Base-by-base conservation (phyloP, 345 rosid genomes). In the Rhodamnia rubescens region DNA sequence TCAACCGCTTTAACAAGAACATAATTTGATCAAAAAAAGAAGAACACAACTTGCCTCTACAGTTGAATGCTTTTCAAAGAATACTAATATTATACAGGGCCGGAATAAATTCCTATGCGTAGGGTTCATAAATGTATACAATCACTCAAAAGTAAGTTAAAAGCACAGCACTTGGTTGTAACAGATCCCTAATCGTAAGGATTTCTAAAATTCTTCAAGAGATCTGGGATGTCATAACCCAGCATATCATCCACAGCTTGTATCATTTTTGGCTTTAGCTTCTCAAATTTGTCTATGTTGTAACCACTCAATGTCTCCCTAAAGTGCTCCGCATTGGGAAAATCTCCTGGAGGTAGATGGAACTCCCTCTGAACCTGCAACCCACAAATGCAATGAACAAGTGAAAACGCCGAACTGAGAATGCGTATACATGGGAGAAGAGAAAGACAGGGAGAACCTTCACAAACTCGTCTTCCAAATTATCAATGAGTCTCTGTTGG, bases 171-270 rank as follows among this genome's bases (percentile, higher is more conserved):
- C 78, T 18, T 18, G 47, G 32, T 69, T 32, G 78, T 18, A 18
- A 69, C 24, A 16, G 2, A 32, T 69, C 78, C 24, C 40, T 88
- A 95, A 69, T 93, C 98, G 21, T 95, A 95, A 24, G 98, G 99
- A 88, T 97, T 97, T 85, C 89, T 90, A 89, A 97, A 97, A 86
- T 87, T 91, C 93, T 95, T 95, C 91, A 95, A 87, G 84, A 95
- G 95, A 7, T 96, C 92, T 0, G 99, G 98, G 84, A 97, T 95
- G 90, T 96, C 98, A 82, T 97, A 93, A 74, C 94, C 99, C 88
- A 96, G 85, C 99, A 97, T 97, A 86, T 95, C 97, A 84, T 96
- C 99, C 22, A 96, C 98, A 27, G 92, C 91, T 88, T 95, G 98
- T 87, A 94, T 90, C 98, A 96, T 93, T 89, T 97, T 97, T 18